Conservation (phyloP, 768 basidiomycete species). For the Dendrothele bispora region DNA sequence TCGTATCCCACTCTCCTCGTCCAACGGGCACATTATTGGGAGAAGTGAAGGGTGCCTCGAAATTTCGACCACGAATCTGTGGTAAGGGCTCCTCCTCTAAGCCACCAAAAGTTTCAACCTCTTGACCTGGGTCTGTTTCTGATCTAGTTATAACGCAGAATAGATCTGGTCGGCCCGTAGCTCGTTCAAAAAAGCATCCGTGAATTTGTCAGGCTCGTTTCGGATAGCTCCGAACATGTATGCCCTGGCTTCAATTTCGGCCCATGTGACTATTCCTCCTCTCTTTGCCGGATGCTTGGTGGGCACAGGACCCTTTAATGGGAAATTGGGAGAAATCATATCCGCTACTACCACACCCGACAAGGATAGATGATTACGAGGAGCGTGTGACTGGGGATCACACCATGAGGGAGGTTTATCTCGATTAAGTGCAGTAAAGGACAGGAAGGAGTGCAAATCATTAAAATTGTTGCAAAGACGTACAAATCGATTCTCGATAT, state of each 20-base stretch:
- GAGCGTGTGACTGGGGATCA: background rate
- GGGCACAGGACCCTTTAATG: conserved; percentile 7
- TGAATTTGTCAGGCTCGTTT: conserved; percentile 24
- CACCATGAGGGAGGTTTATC: conserved; percentile 21
- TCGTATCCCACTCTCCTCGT: conserved; percentile 13
- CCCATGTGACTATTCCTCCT: conserved; percentile 21
- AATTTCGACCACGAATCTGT: conserved; percentile 11
- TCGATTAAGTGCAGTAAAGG: conserved; percentile 18
- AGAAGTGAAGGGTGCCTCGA: conserved; percentile 22
- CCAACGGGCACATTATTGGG: background rate
- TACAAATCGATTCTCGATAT: conserved; percentile 28
- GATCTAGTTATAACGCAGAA: conserved; percentile 29
- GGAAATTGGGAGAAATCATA: conserved; percentile 10
- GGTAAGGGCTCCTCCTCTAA: conserved; percentile 10
- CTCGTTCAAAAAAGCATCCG: conserved; percentile 23
- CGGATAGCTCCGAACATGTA: conserved; percentile 32
- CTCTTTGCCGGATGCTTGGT: conserved; percentile 8
- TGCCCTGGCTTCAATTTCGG: conserved; percentile 17
- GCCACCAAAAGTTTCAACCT: conserved; percentile 24
- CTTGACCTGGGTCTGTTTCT: conserved; percentile 22
- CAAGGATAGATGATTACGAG: conserved; percentile 20
- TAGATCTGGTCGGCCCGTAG: conserved; percentile 29
- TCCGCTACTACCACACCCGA: conserved; percentile 20
- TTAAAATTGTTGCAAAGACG: conserved; percentile 29
- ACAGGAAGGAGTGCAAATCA: conserved; percentile 28